These are phyloP conservation scores for Trichoderma lentiforme DNA, from an alignment of 2,329 filamentous ascomycete genomes.

Conservation along the genomic window DNA sequence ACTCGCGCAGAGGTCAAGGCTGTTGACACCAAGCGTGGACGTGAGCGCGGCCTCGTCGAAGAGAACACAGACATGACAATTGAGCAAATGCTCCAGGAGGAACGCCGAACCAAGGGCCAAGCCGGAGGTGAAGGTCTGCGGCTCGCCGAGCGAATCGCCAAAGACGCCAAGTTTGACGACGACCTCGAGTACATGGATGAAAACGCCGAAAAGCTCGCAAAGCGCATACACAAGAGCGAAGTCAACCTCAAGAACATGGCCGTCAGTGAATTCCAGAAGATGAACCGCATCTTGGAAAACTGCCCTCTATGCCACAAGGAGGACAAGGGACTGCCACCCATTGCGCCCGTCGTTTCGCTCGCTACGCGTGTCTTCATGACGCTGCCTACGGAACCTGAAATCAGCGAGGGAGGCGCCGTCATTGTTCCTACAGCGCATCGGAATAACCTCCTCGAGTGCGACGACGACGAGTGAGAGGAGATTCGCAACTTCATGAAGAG, in stretches of 20 bases:
- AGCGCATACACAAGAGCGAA: slow-evolving; percentile 82
- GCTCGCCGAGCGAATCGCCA: slow-evolving; percentile 88
- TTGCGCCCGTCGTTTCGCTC: slow-evolving; percentile 82
- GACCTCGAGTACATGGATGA: slow-evolving; percentile 97
- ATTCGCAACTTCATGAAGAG: slow-evolving; percentile 99
- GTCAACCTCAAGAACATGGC: slow-evolving; percentile 83
- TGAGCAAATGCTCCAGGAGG: slow-evolving; percentile 95
- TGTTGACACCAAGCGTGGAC: slow-evolving; percentile 75
- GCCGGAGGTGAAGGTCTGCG: slow-evolving; percentile 75
- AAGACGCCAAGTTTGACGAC: slow-evolving; percentile 85
- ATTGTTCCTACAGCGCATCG: slow-evolving; percentile 88
- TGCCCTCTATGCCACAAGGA: slow-evolving; percentile 94
- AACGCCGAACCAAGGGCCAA: slow-evolving; percentile 77
- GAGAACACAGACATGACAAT: slow-evolving; percentile 96
- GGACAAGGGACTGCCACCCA: slow-evolving; percentile 67
- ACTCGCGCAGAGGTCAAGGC: slow-evolving; percentile 68
- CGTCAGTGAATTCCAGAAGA: slow-evolving; percentile 83
- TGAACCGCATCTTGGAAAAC: slow-evolving; percentile 78
- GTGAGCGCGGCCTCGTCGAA: slow-evolving; percentile 78
- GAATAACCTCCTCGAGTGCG: slow-evolving; percentile 90
- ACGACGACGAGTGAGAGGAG: slow-evolving; percentile 99
- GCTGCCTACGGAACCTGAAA: slow-evolving; percentile 82
- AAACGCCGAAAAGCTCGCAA: slow-evolving; percentile 85
- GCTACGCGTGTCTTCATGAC: slow-evolving; percentile 85
- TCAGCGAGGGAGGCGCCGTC: slow-evolving; percentile 77